Base-by-base conservation (phyloP, 2,329 filamentous ascomycete species). In the Allantophomopsis cytisporea region DNA sequence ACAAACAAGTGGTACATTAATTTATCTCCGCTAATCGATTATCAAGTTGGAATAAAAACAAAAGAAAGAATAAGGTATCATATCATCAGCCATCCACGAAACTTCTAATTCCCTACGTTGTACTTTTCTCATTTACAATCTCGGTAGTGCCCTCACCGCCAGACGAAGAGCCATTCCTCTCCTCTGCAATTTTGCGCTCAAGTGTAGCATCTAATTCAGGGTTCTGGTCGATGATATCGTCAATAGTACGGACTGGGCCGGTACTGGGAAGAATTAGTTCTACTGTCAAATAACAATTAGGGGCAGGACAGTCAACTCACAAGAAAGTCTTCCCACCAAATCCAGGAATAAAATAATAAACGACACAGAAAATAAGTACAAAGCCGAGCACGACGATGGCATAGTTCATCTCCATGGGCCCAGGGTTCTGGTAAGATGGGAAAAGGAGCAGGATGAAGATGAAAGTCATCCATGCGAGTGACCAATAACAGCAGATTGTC, bases 301-400 rank as follows among this genome's bases (percentile, higher is more conserved):
- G n/a, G 31, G 16, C 6, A 34, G 14, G 12, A 6, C n/a, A n/a
- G n/a, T 13, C 14, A 15, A 34, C 31, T 34, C 16, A 34, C 31
- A 56, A 56, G 37, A 56, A 56, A 0, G 51, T 54, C 41, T 49
- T 54, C 2, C 53, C 54, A 2, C 53, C 54, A 33, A 47, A 48
- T 12, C 43, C 45, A 2, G 53, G 54, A 13, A 50, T 36, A 30
- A 41, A 55, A 41, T 53, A 56, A 44, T 55, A 56, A 7, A 37
- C 46, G 11, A 55, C 41, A 42, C 53, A 56, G 37, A 54, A 54
- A 4, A 54, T 18, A 5, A 55, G 33, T 6, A 56, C 54, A 34
- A 48, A 50, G 1, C 52, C 54, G 13, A 55, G 32, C 2, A 55
- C 53, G 12, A 45, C 53, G 18, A 55, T 47, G 1, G 52, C 54